phyloP scores from a whole-genome alignment of 805 yeast species.

The Kazachstania kunashirensis region DNA sequence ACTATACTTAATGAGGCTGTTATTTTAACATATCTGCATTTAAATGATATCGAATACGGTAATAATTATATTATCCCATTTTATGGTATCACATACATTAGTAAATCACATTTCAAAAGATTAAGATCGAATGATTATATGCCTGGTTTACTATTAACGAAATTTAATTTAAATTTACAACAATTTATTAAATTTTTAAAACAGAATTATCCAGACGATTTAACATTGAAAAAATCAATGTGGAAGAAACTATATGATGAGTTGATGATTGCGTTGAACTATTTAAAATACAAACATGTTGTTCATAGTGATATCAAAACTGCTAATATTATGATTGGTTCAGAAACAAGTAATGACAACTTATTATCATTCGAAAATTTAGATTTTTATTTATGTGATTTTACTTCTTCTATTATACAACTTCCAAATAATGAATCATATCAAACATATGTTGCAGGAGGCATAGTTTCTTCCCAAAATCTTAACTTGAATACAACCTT shows the following conservation, averaged over 20 bases:
- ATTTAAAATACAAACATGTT: conserved; percentile 7
- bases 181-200: conserved; percentile 6
- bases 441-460: not conserved
- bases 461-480: not conserved
- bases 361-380: conserved; percentile 1
- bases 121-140: conserved; percentile 5
- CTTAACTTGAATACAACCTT: conserved; percentile 10
- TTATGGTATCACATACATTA: conserved; percentile 4
- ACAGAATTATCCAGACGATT: not conserved
- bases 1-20: conserved; percentile 10
- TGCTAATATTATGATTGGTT: conserved; percentile 11
- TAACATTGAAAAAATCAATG: conserved; percentile 1
- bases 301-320: conserved; percentile 19
- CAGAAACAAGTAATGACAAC: not conserved
- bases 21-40: conserved; percentile 6
- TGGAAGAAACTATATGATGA: conserved; percentile 11
- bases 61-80: conserved; percentile 3
- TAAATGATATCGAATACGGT: not conserved
- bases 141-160: conserved; percentile 11
- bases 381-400: conserved; percentile 13
- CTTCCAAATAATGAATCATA: not conserved
- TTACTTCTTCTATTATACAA: conserved; percentile 10
- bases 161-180: conserved; percentile 7
- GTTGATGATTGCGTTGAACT: conserved; percentile 6
- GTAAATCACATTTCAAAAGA: conserved; percentile 5